Percentiles rank a stretch among this genome's conserved stretches.
phyloP scores from a whole-genome alignment of 805 yeast species.

The Starmera caribaea region DNA sequence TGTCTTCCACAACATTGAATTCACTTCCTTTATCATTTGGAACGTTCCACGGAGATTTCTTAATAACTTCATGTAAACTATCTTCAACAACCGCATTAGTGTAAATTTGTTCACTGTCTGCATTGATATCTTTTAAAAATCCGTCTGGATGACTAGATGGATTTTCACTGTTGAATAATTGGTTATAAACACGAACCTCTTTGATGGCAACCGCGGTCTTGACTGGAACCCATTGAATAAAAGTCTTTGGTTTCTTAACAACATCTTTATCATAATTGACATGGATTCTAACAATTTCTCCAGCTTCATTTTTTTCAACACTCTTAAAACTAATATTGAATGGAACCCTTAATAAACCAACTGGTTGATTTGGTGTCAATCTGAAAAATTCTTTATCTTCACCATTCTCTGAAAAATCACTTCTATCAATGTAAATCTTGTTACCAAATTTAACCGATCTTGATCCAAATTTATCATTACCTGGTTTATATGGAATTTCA shows the following conservation, averaged over 20 bases:
- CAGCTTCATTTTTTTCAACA: conserved; percentile 50
- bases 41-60: conserved; percentile 68
- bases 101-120: conserved; percentile 62
- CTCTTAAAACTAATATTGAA: conserved; percentile 64
- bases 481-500: conserved; percentile 60
- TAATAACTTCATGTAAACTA: conserved; percentile 57
- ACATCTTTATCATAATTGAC: conserved; percentile 70
- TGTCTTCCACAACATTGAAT: conserved; percentile 62
- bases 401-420: conserved; percentile 69
- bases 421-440: conserved; percentile 72
- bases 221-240: conserved; percentile 92
- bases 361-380: conserved; percentile 88
- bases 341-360: conserved; percentile 90
- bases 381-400: conserved; percentile 70
- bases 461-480: conserved; percentile 66
- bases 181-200: conserved; percentile 83
- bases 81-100: conserved; percentile 67
- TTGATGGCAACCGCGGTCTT: conserved; percentile 53
- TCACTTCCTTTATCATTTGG: conserved; percentile 46
- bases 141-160: conserved; percentile 88
- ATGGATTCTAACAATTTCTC: conserved; percentile 59
- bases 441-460: conserved; percentile 70
- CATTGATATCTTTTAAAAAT: conserved; percentile 73
- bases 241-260: conserved; percentile 71
- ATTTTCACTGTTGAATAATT: conserved; percentile 82